Evolutionary conservation across 179 eudicot species (phyloP).

Genomic region (Nepenthes alata): DNA sequence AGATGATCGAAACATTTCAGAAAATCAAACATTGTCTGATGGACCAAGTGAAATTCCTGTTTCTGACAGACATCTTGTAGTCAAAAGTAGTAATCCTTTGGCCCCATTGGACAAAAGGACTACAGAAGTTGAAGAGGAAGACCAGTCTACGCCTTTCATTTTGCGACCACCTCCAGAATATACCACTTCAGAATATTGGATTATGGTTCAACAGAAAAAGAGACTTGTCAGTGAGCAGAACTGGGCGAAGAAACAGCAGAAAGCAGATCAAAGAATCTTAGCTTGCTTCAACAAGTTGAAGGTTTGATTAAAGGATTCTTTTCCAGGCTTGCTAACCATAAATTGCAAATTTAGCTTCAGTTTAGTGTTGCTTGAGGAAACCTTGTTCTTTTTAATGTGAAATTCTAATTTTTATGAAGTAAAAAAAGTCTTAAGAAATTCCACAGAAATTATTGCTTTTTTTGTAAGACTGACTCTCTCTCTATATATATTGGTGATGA

Average conservation of each 20-base stretch:
- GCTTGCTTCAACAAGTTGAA: conserved; percentile 58
- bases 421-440: no score
- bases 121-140: conserved; percentile 43
- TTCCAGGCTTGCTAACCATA: no score
- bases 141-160: conserved; percentile 21
- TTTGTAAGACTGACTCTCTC: no score
- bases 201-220: conserved; percentile 61
- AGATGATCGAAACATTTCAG: conserved; percentile 10
- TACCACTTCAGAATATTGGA: conserved; percentile 81
- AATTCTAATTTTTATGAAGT: no score
- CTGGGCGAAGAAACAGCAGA: conserved; percentile 59
- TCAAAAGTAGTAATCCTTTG: conserved; percentile 16
- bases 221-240: conserved; percentile 45
- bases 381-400: no score
- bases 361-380: conserved; percentile 2
- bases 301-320: conserved; percentile 27
- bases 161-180: conserved; percentile 45
- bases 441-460: no score
- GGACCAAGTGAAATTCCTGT: conserved; percentile 20
- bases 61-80: conserved; percentile 18
- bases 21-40: conserved; percentile 7
- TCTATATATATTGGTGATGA: no score
- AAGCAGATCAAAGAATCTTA: conserved; percentile 59
- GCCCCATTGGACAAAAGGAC: conserved; percentile 15
- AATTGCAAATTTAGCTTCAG: no score